Evolutionary conservation across 495 filamentous ascomycete genomes (phyloP).

Genomic region (Xylaria curta): DNA sequence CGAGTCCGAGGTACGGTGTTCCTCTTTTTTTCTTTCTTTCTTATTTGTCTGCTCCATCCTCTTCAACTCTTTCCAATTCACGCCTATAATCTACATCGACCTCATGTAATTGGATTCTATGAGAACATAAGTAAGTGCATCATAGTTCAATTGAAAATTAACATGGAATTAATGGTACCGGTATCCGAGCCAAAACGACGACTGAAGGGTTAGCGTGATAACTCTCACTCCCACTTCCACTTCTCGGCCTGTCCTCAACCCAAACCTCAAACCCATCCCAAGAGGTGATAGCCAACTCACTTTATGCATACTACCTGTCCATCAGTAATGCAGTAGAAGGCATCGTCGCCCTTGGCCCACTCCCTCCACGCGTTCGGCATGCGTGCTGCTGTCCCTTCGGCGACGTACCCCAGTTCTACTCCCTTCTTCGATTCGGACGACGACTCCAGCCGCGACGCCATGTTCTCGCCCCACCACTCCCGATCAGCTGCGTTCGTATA

Average conservation of each 20-base stretch:
- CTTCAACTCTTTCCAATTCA: neutral
- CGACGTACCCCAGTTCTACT: slow-evolving; percentile 41
- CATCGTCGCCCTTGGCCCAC: slow-evolving; percentile 47
- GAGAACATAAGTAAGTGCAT: neutral
- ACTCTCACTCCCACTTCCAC: neutral
- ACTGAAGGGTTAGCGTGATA: too few relatives aligned
- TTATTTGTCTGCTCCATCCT: neutral
- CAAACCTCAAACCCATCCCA: neutral
- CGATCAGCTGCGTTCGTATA: slow-evolving; percentile 21
- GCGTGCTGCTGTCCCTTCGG: slow-evolving; percentile 44
- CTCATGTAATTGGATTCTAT: too few relatives aligned
- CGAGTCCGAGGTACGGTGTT: slow-evolving; percentile 28
- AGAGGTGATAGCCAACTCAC: neutral
- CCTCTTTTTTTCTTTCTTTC: slow-evolving; percentile 10
- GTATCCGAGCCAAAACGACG: too few relatives aligned
- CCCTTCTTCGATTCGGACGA: slow-evolving; percentile 30
- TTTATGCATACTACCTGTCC: slow-evolving; percentile 20
- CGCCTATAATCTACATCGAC: too few relatives aligned
- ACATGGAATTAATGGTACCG: too few relatives aligned
- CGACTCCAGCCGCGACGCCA: slow-evolving; percentile 18
- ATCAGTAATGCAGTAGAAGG: slow-evolving; percentile 21
- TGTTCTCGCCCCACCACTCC: slow-evolving; percentile 15
- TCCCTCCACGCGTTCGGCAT: slow-evolving; percentile 50
- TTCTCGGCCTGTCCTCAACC: neutral
- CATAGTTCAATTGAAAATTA: neutral